Evolutionary conservation across 306 rosid genomes (phyloP), one percentile per base, ranked within the genome.

Genomic region (Cicer yamashitae): DNA sequence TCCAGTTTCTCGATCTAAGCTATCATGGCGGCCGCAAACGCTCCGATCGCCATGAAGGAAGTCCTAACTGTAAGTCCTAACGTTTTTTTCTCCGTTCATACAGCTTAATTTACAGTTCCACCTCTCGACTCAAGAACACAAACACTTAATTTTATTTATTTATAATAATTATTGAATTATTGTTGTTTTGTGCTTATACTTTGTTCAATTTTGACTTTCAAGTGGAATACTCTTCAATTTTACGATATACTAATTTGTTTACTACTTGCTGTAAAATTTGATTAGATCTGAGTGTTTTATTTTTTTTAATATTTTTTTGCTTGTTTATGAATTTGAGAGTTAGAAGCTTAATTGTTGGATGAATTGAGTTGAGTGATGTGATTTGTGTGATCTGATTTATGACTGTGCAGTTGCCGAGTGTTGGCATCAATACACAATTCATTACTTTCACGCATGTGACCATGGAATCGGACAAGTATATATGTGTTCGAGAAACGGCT

Each of bases 41-140:
- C 98, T 82, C 98, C 98, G 94, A 94, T 94, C 96, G 83, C 98
- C 94, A 91, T 94, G 98, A 90, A 85, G 76, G 98, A 94, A 81
- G 96, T 91, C 81, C 77, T 94, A 46, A 94, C 98, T 37, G 98
- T 94, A 30, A 83, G 91, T 85, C 34, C 58, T 79, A 60, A 47
- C 43, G 60, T 76, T 7, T 44, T 20, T 50, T 75, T 67, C 13
- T 44, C 17, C 13, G 58, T 66, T 70, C 38, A 50, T 5, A 17
- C 0, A 77, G 76, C 67, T 82, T 74, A 81, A 73, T 83, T 86
- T 62, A 34, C 13, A 62, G 52, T 75, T 56, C 4, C 39, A 66
- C 60, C 57, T 68, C 8, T 53, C 30, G 45, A 76, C n/a, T 18
- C 45, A n/a, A 59, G 7, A 71, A 7, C 73, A 20, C 38, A 6